Evolutionary conservation across 306 rosid genomes (phyloP).

Genomic region (Glycine latifolia): DNA sequence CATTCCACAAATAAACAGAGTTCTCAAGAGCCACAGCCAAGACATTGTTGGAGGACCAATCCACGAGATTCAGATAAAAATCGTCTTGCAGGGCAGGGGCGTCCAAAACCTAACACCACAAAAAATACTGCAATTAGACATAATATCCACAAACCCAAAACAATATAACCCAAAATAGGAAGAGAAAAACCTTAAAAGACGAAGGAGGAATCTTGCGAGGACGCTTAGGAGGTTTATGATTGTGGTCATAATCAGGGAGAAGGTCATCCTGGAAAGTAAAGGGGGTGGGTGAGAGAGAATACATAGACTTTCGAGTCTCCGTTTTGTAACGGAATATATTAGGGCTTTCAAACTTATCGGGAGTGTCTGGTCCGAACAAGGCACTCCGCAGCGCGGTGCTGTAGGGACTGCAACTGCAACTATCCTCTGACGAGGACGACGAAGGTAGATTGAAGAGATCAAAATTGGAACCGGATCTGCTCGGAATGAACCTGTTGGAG

Average conservation of each 20-base stretch:
- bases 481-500: conserved; percentile 86
- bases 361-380: conserved; percentile 72
- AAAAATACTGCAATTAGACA: background rate
- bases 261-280: conserved; percentile 58
- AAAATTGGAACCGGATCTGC: conserved; percentile 87
- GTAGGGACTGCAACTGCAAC: conserved; percentile 63
- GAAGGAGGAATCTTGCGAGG: conserved; percentile 78
- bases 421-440: conserved; percentile 16
- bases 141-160: background rate
- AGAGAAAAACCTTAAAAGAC: conserved; percentile 68
- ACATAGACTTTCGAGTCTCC: conserved; percentile 79
- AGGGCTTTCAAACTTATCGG: conserved; percentile 60
- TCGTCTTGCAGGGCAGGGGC: conserved; percentile 96
- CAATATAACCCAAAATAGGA: background rate
- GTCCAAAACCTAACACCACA: conserved; percentile 69
- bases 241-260: conserved; percentile 46
- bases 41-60: conserved; percentile 89
- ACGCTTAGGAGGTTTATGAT: conserved; percentile 66
- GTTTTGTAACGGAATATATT: conserved; percentile 84
- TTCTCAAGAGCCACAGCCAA: conserved; percentile 84
- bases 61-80: conserved; percentile 88
- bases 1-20: conserved; percentile 93
- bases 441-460: conserved; percentile 64
- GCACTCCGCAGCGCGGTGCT: conserved; percentile 66
- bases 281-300: conserved; percentile 69